phyloP scores from a whole-genome alignment of 805 yeast species.

The Metschnikowia similis region DNA sequence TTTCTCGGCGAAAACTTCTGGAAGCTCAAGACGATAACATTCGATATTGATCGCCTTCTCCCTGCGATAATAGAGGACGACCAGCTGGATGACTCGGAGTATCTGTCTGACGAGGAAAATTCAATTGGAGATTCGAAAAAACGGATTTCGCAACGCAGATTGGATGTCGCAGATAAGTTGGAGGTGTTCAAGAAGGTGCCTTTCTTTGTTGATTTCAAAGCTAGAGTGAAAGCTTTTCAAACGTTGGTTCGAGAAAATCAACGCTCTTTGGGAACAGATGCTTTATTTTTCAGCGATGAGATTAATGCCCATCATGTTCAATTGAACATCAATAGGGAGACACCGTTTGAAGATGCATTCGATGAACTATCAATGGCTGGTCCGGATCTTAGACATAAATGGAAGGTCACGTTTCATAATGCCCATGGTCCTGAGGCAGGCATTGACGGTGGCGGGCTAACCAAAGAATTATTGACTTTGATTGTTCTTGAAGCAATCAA shows the following conservation, averaged over 20 bases:
- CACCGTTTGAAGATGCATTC: conserved; percentile 72
- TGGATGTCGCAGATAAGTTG: conserved; percentile 24
- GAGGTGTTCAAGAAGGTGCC: conserved; percentile 64
- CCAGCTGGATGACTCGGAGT: conserved; percentile 19
- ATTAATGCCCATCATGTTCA: conserved; percentile 20
- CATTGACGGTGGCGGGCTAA: conserved; percentile 94
- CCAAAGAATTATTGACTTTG: conserved; percentile 82
- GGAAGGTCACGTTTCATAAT: conserved; percentile 66
- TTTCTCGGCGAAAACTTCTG: conserved; percentile 52
- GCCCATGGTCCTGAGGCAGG: conserved; percentile 82
- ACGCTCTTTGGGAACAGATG: conserved; percentile 18
- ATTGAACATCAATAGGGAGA: conserved; percentile 65
- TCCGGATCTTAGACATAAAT: conserved; percentile 49
- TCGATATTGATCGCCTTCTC: conserved; percentile 35
- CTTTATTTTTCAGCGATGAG: conserved; percentile 15
- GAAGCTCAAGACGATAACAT: conserved; percentile 34
- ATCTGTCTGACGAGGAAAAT: conserved; percentile 15
- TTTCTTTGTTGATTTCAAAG: conserved; percentile 71
- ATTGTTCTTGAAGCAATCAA: conserved; percentile 67
- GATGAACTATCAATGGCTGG: conserved; percentile 52
- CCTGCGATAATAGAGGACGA: conserved; percentile 42
- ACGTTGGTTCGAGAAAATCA: conserved; percentile 55
- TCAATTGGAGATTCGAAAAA: neutral
- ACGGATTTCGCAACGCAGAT: neutral
- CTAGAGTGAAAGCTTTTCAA: conserved; percentile 71